These are phyloP conservation scores for Blastobotrys mokoenaii DNA, from an alignment of 805 yeast genomes.

Conservation along the genomic window DNA sequence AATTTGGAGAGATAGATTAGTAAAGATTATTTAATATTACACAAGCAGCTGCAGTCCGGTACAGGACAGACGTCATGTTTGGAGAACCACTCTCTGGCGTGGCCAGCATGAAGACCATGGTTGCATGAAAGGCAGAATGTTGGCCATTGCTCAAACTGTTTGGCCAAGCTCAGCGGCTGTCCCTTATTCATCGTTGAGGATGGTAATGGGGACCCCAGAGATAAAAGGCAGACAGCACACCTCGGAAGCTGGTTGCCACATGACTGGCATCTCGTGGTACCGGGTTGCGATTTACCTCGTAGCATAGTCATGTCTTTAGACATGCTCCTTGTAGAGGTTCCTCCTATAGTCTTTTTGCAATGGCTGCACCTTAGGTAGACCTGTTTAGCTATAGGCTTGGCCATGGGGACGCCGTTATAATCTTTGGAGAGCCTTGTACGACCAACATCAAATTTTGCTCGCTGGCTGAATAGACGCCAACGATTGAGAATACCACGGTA, in stretches of 20 bases:
- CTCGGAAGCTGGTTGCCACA: slow-evolving; percentile 85
- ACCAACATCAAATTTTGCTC: slow-evolving; percentile 82
- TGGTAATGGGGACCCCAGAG: slow-evolving; percentile 48
- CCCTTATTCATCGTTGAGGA: slow-evolving; percentile 10
- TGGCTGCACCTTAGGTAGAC: slow-evolving; percentile 71
- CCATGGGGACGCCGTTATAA: slow-evolving; percentile 38
- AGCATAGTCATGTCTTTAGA: background rate
- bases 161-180: slow-evolving; percentile 27
- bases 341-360: slow-evolving; percentile 50
- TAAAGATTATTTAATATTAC: slow-evolving; percentile 35
- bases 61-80: slow-evolving; percentile 87
- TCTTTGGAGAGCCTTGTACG: slow-evolving; percentile 56
- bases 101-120: slow-evolving; percentile 92
- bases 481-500: slow-evolving; percentile 60
- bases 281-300: background rate
- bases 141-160: slow-evolving; percentile 69
- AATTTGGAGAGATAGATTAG: too few species aligned
- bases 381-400: slow-evolving; percentile 57
- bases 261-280: slow-evolving; percentile 50
- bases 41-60: slow-evolving; percentile 82
- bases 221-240: slow-evolving; percentile 79
- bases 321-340: slow-evolving; percentile 5
- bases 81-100: slow-evolving; percentile 93
- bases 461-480: slow-evolving; percentile 66
- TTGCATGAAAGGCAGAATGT: slow-evolving; percentile 85